A percentile compares a stretch with the other conserved stretches of the same genome.
phyloP scores from a whole-genome alignment of 768 basidiomycete genomes.

The Termitomyces sp. region DNA sequence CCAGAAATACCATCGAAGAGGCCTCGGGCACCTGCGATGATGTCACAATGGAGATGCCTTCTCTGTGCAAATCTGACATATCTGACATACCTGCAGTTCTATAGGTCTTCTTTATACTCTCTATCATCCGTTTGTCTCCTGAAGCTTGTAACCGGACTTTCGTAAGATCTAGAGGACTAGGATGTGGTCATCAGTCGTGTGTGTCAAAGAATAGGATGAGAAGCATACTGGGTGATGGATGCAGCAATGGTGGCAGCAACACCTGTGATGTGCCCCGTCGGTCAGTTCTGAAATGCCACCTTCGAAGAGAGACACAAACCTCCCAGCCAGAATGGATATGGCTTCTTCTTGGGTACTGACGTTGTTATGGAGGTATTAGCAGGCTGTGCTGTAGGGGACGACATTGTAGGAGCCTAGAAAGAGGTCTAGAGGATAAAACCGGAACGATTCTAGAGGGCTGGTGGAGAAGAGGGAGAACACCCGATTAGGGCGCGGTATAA shows the following conservation, averaged over 20 bases:
- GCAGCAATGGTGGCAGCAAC: conserved; percentile 84
- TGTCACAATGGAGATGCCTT: conserved; percentile 15
- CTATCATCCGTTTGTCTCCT: conserved; percentile 87
- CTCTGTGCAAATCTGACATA: conserved; percentile 12
- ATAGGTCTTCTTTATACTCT: conserved; percentile 77
- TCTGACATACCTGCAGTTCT: conserved; percentile 57
- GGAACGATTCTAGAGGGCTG: not conserved
- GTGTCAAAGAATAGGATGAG: not conserved
- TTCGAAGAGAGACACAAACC: conserved; percentile 33
- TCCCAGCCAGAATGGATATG: conserved; percentile 85
- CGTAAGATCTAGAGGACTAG: conserved; percentile 78
- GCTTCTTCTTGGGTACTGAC: conserved; percentile 48
- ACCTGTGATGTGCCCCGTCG: conserved; percentile 32
- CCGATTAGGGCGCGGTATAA: not conserved
- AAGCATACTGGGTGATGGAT: conserved; percentile 75
- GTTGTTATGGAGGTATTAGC: not conserved
- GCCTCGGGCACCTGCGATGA: conserved; percentile 49
- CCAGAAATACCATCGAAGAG: conserved; percentile 85
- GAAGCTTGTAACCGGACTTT: conserved; percentile 91
- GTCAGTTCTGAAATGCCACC: not conserved
- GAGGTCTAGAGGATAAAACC: conserved; percentile 3
- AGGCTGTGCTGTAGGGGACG: conserved; percentile 8
- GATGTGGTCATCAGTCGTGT: not conserved
- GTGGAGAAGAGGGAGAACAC: not conserved
- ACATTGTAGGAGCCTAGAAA: conserved; percentile 6